phyloP scores from a whole-genome alignment of 306 rosid genomes.

The Albizia julibrissin region DNA sequence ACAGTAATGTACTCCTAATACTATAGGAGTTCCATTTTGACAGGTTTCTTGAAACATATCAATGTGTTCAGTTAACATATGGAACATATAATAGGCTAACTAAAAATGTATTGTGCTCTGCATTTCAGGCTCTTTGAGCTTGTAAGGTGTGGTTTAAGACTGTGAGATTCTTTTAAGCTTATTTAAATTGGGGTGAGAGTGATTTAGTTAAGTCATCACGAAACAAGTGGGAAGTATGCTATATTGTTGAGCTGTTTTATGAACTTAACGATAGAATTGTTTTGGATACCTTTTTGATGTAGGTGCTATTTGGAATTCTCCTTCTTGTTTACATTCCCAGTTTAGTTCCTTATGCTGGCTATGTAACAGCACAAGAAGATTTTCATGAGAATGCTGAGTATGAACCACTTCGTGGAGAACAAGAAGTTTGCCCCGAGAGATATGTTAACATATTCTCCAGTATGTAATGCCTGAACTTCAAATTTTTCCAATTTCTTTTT shows the following conservation, averaged over 20 bases:
- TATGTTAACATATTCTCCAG: slow-evolving; percentile 61
- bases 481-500: slow-evolving; percentile 11
- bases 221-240: not conserved
- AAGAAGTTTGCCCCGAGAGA: slow-evolving; percentile 78
- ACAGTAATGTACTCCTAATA: not conserved
- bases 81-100: not conserved
- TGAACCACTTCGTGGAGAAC: slow-evolving; percentile 66
- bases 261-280: slow-evolving; percentile 1
- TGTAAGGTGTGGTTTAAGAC: not conserved
- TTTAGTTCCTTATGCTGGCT: slow-evolving; percentile 71
- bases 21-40: not conserved
- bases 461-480: slow-evolving; percentile 39
- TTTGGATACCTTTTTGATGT: slow-evolving; percentile 32
- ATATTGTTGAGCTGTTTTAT: not conserved
- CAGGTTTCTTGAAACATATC: not conserved
- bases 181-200: not conserved
- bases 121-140: not conserved
- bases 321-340: slow-evolving; percentile 67
- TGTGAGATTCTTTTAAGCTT: not conserved
- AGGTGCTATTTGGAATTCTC: slow-evolving; percentile 77
- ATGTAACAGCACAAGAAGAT: slow-evolving; percentile 44
- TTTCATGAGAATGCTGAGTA: slow-evolving; percentile 59
- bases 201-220: not conserved
- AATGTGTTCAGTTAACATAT: not conserved
- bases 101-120: not conserved